phyloP scores from a whole-genome alignment of 2,329 filamentous ascomycete genomes.

The Pleomassaria siparia region DNA sequence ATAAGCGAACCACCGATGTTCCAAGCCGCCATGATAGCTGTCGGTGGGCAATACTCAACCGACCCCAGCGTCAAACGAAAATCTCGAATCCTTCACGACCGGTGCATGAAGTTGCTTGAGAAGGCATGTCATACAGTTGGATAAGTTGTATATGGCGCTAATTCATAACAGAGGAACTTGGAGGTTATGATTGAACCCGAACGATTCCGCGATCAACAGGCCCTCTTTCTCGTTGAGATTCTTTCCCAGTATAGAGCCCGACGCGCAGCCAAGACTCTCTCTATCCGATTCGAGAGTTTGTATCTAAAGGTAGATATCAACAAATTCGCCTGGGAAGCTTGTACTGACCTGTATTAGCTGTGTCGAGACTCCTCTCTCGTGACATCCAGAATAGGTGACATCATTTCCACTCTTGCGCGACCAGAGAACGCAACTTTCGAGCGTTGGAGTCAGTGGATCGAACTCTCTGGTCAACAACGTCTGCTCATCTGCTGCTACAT shows the following conservation, averaged over 20 bases:
- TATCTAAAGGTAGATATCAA: slow-evolving; percentile 34
- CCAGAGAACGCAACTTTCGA: slow-evolving; percentile 23
- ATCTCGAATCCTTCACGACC: slow-evolving; percentile 44
- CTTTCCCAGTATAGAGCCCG: slow-evolving; percentile 46
- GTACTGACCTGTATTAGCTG: slow-evolving; percentile 22
- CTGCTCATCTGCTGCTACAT: slow-evolving; percentile 47
- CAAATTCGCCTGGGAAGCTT: neutral
- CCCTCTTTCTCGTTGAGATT: slow-evolving; percentile 47
- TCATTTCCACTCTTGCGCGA: slow-evolving; percentile 16
- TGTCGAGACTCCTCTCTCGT: slow-evolving; percentile 19
- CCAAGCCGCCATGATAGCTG: slow-evolving; percentile 47
- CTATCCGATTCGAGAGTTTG: slow-evolving; percentile 41
- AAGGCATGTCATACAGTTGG: slow-evolving; percentile 23
- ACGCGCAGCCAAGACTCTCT: slow-evolving; percentile 40
- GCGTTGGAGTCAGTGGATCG: slow-evolving; percentile 39
- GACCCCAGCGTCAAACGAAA: slow-evolving; percentile 37
- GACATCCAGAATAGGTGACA: slow-evolving; percentile 19
- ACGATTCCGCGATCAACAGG: slow-evolving; percentile 47
- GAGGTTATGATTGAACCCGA: slow-evolving; percentile 27
- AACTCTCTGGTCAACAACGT: slow-evolving; percentile 34
- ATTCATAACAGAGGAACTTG: slow-evolving; percentile 28
- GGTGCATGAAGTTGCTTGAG: slow-evolving; percentile 44
- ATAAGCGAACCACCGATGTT: slow-evolving; percentile 45
- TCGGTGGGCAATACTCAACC: slow-evolving; percentile 46
- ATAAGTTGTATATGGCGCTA: slow-evolving; percentile 8